These are phyloP conservation scores for Pseudogymnoascus sp. DNA, from an alignment of 2,329 filamentous ascomycete genomes.

Conservation along the genomic window DNA sequence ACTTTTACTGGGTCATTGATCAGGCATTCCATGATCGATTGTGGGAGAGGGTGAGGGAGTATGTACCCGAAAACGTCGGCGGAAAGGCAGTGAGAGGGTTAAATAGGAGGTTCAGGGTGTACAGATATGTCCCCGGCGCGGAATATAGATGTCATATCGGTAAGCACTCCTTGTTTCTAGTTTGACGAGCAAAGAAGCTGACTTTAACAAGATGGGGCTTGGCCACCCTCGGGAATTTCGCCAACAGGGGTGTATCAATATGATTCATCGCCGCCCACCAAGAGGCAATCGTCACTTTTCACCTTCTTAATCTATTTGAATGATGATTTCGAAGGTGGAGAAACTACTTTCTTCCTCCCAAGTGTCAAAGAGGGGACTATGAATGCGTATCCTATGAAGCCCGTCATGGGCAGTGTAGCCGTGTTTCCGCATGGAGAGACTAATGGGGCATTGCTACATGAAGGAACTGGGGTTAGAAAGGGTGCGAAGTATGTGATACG, in stretches of 20 bases:
- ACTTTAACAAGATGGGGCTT: slow-evolving; percentile 48
- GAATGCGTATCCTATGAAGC: slow-evolving; percentile 61
- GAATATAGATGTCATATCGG: slow-evolving; percentile 63
- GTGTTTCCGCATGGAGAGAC: slow-evolving; percentile 64
- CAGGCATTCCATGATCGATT: slow-evolving; percentile 52
- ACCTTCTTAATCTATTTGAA: slow-evolving; percentile 64
- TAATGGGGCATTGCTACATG: slow-evolving; percentile 56
- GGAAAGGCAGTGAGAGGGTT: slow-evolving; percentile 53
- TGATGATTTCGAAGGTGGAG: slow-evolving; percentile 63
- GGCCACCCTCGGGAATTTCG: slow-evolving; percentile 60
- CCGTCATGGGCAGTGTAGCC: slow-evolving; percentile 59
- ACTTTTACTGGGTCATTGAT: slow-evolving; percentile 67
- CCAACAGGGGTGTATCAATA: slow-evolving; percentile 48
- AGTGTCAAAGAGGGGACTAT: slow-evolving; percentile 55
- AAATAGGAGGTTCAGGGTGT: slow-evolving; percentile 63
- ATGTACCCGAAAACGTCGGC: slow-evolving; percentile 46
- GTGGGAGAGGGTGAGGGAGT: slow-evolving; percentile 52
- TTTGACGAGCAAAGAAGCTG: neutral
- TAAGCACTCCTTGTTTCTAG: slow-evolving; percentile 13
- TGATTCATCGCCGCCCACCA: slow-evolving; percentile 51
- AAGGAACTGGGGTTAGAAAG: slow-evolving; percentile 61
- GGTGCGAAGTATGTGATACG: slow-evolving; percentile 62
- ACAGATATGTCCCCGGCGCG: slow-evolving; percentile 63
- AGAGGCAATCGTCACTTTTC: slow-evolving; percentile 58
- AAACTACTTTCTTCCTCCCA: slow-evolving; percentile 64